These are phyloP conservation scores for Brassica rapa DNA, from an alignment of 345 rosid genomes.

Conservation along the genomic window DNA sequence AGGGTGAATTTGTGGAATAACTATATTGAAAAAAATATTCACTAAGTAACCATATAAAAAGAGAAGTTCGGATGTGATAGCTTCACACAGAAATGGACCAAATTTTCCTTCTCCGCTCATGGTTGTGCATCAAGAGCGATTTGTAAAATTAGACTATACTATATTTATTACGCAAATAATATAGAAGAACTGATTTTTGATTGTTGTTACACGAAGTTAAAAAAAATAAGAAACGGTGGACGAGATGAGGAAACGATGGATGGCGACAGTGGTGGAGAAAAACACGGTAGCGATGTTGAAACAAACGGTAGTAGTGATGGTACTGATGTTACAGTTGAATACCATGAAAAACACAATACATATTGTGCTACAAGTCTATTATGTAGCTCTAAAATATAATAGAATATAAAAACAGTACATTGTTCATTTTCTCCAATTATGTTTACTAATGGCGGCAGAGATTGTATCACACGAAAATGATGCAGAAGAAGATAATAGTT, in stretches of 20 bases:
- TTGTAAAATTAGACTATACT: background rate
- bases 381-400: no score
- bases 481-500: no score
- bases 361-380: no score
- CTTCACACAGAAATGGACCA: background rate
- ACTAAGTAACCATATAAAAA: background rate
- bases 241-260: background rate
- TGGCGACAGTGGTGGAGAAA: background rate
- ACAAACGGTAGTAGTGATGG: no score
- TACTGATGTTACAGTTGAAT: no score
- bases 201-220: background rate
- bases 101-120: background rate
- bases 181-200: background rate
- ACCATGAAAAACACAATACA: no score
- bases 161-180: no score
- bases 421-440: no score
- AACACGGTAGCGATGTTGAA: no score
- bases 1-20: background rate
- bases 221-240: background rate
- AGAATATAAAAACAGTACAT: no score
- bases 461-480: no score
- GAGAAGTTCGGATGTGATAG: background rate
- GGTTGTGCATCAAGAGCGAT: background rate
- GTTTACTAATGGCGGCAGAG: no score
- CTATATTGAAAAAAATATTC: background rate